phyloP scores from a whole-genome alignment of 2,329 filamentous ascomycete genomes.

The Dothistroma septosporum region DNA sequence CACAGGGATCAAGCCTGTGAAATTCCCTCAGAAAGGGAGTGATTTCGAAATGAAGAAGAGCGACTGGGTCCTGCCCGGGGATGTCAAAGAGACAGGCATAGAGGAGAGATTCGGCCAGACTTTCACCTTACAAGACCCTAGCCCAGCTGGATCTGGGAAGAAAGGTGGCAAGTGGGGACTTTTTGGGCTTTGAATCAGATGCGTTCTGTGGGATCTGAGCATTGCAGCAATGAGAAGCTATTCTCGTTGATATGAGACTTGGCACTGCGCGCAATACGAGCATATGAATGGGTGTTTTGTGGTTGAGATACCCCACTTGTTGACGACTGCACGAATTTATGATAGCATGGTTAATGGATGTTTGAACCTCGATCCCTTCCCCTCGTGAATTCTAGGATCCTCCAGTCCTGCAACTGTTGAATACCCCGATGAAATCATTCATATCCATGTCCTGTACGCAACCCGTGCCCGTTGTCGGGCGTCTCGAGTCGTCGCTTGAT shows the following conservation, averaged over 20 bases:
- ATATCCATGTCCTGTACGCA: no score
- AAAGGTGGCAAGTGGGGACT: constrained; percentile 3
- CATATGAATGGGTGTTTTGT: background rate
- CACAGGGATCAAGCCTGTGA: constrained; percentile 23
- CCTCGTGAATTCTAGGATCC: no score
- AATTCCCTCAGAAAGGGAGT: constrained; percentile 19
- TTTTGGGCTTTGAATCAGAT: constrained; percentile 4
- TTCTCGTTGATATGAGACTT: background rate
- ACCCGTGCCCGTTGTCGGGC: no score
- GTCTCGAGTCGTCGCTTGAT: no score
- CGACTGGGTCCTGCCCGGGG: constrained; percentile 19
- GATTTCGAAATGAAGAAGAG: constrained; percentile 22
- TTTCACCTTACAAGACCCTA: constrained; percentile 17
- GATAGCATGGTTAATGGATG: no score
- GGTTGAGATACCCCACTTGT: background rate
- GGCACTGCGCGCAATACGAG: background rate
- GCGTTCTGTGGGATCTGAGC: background rate
- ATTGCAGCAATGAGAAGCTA: background rate
- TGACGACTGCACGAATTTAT: background rate
- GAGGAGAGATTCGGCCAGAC: constrained; percentile 21
- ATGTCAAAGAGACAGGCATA: constrained; percentile 21
- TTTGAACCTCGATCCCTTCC: no score
- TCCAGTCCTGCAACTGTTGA: no score
- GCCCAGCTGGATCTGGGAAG: constrained; percentile 1
- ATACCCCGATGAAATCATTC: no score